Conservation (phyloP, 192 early-diverging fungal genomes). For the Mortierella hygrophila region DNA sequence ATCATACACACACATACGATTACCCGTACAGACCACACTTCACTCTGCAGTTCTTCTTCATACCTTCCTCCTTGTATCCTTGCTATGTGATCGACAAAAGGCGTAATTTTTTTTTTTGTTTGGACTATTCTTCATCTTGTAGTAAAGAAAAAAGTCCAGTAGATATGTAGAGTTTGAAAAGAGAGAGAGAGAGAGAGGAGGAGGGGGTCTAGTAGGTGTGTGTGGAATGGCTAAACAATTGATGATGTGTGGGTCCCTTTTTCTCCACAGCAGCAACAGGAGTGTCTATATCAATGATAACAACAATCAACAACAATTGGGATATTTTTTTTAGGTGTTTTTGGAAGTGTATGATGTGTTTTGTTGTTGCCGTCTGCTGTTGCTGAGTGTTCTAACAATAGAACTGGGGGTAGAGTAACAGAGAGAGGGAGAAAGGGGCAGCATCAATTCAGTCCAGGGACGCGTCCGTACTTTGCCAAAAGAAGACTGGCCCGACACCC, state of each 20-base stretch:
- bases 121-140: background rate
- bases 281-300: background rate
- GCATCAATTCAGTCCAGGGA: background rate
- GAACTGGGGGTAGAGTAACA: background rate
- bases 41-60: too few relatives aligned
- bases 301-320: background rate
- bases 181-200: background rate
- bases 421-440: background rate
- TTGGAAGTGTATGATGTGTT: background rate
- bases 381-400: background rate
- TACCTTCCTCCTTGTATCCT: background rate
- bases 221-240: too few relatives aligned
- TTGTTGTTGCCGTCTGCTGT: background rate
- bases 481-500: constrained; percentile 1
- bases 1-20: background rate
- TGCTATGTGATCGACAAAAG: background rate
- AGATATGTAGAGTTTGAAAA: background rate
- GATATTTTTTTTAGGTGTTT: background rate
- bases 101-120: too few relatives aligned
- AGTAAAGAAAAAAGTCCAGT: background rate
- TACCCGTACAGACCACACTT: background rate
- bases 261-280: background rate
- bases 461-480: constrained; percentile 8
- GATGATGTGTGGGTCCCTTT: background rate
- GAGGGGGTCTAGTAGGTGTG: background rate